A percentile compares a stretch with the other conserved stretches of the same genome.
These are phyloP conservation scores for Cucurbita argyrosperma DNA, from an alignment of 306 rosid species.

Conservation along the genomic window DNA sequence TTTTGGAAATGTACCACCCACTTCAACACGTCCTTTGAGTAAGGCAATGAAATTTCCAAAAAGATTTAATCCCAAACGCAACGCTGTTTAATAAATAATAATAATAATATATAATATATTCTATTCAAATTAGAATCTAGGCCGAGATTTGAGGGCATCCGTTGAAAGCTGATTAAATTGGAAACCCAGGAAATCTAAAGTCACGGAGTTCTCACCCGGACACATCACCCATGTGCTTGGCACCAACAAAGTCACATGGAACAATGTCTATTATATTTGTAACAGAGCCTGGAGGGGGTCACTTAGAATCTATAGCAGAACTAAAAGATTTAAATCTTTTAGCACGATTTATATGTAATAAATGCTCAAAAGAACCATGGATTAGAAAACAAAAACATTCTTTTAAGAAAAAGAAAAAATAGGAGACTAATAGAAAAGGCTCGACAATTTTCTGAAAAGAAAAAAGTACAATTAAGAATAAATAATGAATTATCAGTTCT, in stretches of 20 bases:
- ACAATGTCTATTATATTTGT: neutral
- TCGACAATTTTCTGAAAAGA: neutral
- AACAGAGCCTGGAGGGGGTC: neutral
- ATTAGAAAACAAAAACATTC: neutral
- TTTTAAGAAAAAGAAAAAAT: neutral
- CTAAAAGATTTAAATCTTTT: neutral
- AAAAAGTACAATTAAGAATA: neutral
- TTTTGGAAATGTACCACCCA: neutral
- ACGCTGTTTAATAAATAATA: neutral
- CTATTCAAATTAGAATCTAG: neutral
- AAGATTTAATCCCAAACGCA: neutral
- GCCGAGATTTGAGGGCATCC: constrained; percentile 1
- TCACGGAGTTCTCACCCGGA: neutral
- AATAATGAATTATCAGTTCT: neutral
- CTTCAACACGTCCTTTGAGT: neutral
- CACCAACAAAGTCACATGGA: constrained; percentile 5
- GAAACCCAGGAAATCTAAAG: neutral
- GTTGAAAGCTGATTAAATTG: neutral
- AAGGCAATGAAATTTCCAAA: neutral
- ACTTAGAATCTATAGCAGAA: neutral
- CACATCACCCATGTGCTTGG: constrained; percentile 3
- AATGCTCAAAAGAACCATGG: neutral
- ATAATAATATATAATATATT: neutral
- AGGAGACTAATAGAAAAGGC: neutral
- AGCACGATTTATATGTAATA: neutral